Evolutionary conservation across 2,329 filamentous ascomycete species (phyloP), one percentile per base, ranked within the genome.

Genomic region (Cladosporium sphaerospermum): DNA sequence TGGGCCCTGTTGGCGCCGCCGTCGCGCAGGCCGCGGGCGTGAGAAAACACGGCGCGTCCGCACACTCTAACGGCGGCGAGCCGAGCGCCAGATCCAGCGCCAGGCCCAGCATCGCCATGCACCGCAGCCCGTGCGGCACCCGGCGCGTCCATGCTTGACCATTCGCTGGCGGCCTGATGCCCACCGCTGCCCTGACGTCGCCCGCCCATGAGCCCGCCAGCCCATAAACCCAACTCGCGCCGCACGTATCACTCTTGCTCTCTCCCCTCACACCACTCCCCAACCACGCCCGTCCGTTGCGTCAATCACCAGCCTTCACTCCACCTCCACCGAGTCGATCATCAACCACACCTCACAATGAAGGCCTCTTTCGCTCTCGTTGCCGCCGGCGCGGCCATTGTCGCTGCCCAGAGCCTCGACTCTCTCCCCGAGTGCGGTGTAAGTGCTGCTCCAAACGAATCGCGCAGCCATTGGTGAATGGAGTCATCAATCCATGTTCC

Each of bases 391-490:
- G 67, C 66, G 42, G 62, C 59, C 43, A 53, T 68, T 32, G 68
- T 60, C 42, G 63, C 60, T 56, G 68, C 68, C 46, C 66, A 69
- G 60, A 47, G 48, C 39, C 55, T 67, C 57, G 45, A 54, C 56
- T 55, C 54, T 23, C 64, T 70, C 34, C 62, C 67, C 33, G 43
- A 60, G 34, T 70, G 67, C 55, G 67, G 66, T 64, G 67, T 70
- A 69, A 61, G 67, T 65, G 7, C 18, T 9, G 4, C 34, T 23
- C 16, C 28, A 18, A 9, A 1, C 14, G 8, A 33, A 33, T 34
- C 10, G 23, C 16, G n/a, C 16, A 18, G 40, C 31, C 48, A 51
- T 51, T 51, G 48, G 13, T 9, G n/a, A 28, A 28, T 14, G 36
- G 10, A 13, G 23, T 34, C 40, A 18, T 23, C 28, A 14, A 18